Percentiles rank a stretch among this genome's conserved stretches.
These are phyloP conservation scores for Bipolaris gigantea DNA, from an alignment of 2,329 filamentous ascomycete species.

Conservation along the genomic window DNA sequence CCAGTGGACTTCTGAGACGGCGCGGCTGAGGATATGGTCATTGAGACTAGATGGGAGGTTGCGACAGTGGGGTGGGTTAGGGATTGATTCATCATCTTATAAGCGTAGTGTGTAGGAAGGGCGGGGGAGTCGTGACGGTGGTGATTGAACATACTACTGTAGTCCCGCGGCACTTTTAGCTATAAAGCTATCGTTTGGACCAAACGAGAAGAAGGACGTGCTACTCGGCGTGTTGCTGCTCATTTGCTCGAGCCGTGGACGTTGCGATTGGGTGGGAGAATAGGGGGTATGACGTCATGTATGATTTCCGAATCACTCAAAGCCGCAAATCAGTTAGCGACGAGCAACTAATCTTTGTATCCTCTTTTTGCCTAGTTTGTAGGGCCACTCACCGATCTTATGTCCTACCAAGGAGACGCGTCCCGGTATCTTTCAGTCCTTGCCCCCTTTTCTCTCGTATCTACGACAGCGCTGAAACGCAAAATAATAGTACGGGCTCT, in stretches of 20 bases:
- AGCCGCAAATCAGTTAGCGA: not conserved
- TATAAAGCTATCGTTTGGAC: conserved; percentile 38
- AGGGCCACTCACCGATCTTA: too few species aligned
- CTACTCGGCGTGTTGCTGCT: conserved; percentile 22
- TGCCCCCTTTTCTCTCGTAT: too few species aligned
- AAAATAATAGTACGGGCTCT: not conserved
- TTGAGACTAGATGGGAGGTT: conserved; percentile 35
- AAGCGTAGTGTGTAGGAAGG: not conserved
- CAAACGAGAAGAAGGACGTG: conserved; percentile 42
- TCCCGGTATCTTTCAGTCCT: not conserved
- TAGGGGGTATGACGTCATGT: conserved; percentile 34
- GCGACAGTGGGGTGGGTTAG: conserved; percentile 18
- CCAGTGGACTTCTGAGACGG: conserved; percentile 36
- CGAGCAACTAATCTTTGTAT: not conserved
- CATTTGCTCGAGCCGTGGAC: conserved; percentile 26
- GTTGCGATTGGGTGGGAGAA: conserved; percentile 25
- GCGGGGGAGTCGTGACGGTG: too few species aligned
- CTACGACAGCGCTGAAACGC: not conserved
- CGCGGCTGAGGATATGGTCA: conserved; percentile 28
- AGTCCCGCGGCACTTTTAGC: conserved; percentile 37
- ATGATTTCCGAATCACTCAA: not conserved
- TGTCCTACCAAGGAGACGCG: too few species aligned
- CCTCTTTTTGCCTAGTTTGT: too few species aligned
- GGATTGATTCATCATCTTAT: too few species aligned
- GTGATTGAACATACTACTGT: conserved; percentile 29